Percentiles rank a stretch among this genome's conserved stretches.
Conservation (phyloP, 2,329 filamentous ascomycete species). For the Hymenoscyphus salicellus region DNA sequence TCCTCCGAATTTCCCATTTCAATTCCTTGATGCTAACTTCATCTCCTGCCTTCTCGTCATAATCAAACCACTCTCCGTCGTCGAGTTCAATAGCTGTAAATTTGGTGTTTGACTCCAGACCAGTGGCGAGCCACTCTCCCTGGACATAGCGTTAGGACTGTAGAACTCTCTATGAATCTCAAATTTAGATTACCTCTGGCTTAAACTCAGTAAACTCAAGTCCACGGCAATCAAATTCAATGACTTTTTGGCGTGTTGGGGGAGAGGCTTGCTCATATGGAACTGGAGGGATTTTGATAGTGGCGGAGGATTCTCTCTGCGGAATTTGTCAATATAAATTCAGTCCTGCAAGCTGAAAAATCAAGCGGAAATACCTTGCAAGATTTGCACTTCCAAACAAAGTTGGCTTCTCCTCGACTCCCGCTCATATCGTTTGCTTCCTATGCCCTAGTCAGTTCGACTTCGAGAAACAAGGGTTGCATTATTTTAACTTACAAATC, state of each 20-base stretch:
- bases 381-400: constrained; percentile 99
- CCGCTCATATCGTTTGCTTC: constrained; percentile 88
- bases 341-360: neutral
- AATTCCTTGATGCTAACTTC: constrained; percentile 91
- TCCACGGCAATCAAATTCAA: constrained; percentile 91
- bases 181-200: constrained; percentile 63
- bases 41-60: constrained; percentile 88
- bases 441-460: constrained; percentile 44
- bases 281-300: constrained; percentile 70
- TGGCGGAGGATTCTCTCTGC: constrained; percentile 80
- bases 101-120: constrained; percentile 73
- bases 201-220: constrained; percentile 90
- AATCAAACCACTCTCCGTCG: constrained; percentile 97
- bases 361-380: constrained; percentile 67
- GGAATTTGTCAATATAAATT: neutral
- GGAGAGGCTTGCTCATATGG: constrained; percentile 70
- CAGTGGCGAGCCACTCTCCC: constrained; percentile 88
- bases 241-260: constrained; percentile 71
- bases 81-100: constrained; percentile 78
- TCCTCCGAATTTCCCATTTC: constrained; percentile 69
- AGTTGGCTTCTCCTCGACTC: constrained; percentile 93
- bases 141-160: constrained; percentile 38
- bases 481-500: constrained; percentile 60
- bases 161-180: neutral
- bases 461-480: neutral